Conservation (phyloP, 306 rosid species). For the Delonix regia region DNA sequence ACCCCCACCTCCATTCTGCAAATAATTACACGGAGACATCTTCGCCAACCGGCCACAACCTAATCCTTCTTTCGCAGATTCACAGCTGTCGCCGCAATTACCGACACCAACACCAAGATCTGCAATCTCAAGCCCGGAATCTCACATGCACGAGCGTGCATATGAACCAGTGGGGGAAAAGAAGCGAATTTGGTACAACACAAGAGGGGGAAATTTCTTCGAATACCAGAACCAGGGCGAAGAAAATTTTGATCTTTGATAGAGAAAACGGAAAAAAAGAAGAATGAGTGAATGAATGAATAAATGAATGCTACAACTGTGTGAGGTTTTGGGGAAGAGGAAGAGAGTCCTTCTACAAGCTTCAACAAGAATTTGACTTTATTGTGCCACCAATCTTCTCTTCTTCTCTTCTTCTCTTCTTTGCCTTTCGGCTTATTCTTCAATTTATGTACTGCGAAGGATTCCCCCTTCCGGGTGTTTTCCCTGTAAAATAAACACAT, state of each 20-base stretch:
- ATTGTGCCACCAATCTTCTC: background rate
- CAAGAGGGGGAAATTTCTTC: background rate
- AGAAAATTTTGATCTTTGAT: constrained; percentile 44
- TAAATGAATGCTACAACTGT: background rate
- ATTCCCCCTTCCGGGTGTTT: too few species aligned
- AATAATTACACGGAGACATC: constrained; percentile 52
- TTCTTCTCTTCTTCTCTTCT: too few species aligned
- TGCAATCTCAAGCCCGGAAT: background rate
- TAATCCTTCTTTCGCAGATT: background rate
- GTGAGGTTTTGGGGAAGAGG: background rate
- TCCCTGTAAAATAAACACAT: background rate
- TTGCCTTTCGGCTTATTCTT: too few species aligned
- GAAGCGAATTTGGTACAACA: background rate
- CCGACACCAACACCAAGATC: constrained; percentile 24
- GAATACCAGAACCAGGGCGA: constrained; percentile 39
- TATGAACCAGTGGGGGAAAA: background rate
- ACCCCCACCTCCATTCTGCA: constrained; percentile 26
- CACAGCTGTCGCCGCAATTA: background rate
- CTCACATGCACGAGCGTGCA: constrained; percentile 7
- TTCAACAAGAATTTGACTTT: background rate
- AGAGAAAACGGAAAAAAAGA: constrained; percentile 26
- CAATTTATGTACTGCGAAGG: too few species aligned
- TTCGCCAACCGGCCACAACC: background rate
- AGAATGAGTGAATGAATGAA: background rate
- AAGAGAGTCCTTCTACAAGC: background rate